Evolutionary conservation across 2,329 filamentous ascomycete species (phyloP), one percentile per base, ranked within the genome.

Genomic region (Sclerotinia glacialis): DNA sequence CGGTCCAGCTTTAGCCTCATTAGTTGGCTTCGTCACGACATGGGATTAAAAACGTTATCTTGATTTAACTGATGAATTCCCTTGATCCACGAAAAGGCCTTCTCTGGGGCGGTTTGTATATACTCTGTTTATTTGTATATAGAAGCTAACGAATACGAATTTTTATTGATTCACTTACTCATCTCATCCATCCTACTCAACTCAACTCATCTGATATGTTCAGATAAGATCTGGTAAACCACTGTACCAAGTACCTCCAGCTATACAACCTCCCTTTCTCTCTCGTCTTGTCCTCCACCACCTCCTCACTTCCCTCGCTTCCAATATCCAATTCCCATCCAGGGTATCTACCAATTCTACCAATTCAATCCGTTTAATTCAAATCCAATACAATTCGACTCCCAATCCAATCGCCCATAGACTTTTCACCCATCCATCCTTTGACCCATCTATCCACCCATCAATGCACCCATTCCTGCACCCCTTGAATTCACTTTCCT

Each of bases 301-400:
- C 56, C 21, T 34, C 56, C 52, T 11, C 21, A 42, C 59, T 28
- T 52, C 7, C 18, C 26, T 14, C 34, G 23, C 16, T 31, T 61
- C 58, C 23, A 28, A 40, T 63, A 49, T 64, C 49, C 50, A 40
- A 37, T 55, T 21, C 21, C 49, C 14, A 31, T 23, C 40, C 31
- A 62, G 49, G 49, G 49, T 42, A 59, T 59, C 42, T 31, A 44
- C 37, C 34, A 52, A 28, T 53, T 23, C 40, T 26, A 34, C 21
- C 31, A 28, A 47, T n/a, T n/a, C 23, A 34, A 53, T 42, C 26
- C 40, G n/a, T n/a, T n/a, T 47, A 52, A 18, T 23, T 18, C 21
- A 11, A 23, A 47, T 21, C n/a, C 7, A 34, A 47, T 23, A 6
- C 40, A 55, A 34, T 21, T 28, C 47, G 11, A 62, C 11, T 61